phyloP scores from a whole-genome alignment of 139 green algal species.

The Astrephomene gubernaculifera region DNA sequence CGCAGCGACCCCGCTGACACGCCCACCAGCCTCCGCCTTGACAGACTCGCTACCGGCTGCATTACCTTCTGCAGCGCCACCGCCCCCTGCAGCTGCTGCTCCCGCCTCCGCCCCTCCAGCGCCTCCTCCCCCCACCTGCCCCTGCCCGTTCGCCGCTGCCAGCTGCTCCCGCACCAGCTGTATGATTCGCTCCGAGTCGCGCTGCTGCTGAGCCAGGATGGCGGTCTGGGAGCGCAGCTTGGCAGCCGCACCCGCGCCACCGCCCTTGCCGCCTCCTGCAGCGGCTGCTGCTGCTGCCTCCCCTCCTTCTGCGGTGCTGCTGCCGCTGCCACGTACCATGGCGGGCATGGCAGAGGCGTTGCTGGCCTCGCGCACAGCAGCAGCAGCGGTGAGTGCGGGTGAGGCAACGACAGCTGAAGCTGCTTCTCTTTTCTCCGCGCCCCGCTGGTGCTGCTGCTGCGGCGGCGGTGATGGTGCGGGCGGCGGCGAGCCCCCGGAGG shows the following conservation, averaged over 20 bases:
- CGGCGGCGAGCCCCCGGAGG: background rate
- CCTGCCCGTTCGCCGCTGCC: background rate
- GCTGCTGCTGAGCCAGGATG: constrained; percentile 24
- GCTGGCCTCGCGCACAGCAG: background rate
- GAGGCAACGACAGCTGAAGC: background rate
- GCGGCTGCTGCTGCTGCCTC: background rate
- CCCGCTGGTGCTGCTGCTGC: background rate
- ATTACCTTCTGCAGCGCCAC: background rate
- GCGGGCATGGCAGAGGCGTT: background rate
- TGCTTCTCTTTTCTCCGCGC: background rate
- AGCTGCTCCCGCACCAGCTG: constrained; percentile 35
- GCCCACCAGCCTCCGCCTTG: background rate
- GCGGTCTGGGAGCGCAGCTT: constrained; percentile 6
- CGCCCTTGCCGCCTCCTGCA: background rate
- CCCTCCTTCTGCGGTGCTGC: background rate
- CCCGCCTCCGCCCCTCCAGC: background rate
- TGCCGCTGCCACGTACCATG: background rate
- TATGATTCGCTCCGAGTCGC: constrained; percentile 40
- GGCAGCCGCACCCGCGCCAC: background rate
- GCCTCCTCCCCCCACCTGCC: too few relatives aligned
- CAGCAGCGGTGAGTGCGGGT: background rate
- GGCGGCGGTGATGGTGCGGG: background rate
- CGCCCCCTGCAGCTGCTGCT: background rate
- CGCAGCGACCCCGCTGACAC: background rate
- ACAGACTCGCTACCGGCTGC: background rate